These are phyloP conservation scores for Tylopilus plumbeoviolaceoides DNA, from an alignment of 768 basidiomycete genomes.

Conservation along the genomic window DNA sequence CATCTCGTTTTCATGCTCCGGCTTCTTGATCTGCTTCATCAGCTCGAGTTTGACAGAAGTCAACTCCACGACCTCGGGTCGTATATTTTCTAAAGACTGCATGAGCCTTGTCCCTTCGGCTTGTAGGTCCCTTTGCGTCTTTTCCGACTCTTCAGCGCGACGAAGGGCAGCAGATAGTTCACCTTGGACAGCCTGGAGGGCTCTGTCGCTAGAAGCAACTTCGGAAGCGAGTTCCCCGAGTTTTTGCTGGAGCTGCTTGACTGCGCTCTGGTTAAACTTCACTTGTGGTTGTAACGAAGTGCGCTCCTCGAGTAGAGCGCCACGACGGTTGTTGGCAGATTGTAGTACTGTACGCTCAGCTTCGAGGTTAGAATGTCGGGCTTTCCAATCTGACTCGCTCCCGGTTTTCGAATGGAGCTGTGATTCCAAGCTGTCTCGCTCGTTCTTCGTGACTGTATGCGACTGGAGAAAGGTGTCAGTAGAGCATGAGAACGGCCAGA, in stretches of 20 bases:
- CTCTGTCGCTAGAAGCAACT: constrained; percentile 48
- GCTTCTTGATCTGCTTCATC: constrained; percentile 54
- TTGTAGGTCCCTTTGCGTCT: constrained; percentile 67
- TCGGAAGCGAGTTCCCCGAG: constrained; percentile 54
- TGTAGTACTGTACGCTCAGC: constrained; percentile 35
- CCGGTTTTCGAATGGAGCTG: constrained; percentile 41
- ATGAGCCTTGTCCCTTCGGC: constrained; percentile 71
- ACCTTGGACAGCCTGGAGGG: constrained; percentile 55
- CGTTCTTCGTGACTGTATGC: constrained; percentile 53
- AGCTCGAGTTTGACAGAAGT: constrained; percentile 69
- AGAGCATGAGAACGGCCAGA: neutral
- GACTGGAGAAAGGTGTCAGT: constrained; percentile 36
- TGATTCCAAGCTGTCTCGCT: constrained; percentile 53
- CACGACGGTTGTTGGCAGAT: constrained; percentile 42
- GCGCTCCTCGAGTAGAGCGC: constrained; percentile 47
- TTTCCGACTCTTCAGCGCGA: constrained; percentile 73
- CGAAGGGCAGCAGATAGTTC: constrained; percentile 62
- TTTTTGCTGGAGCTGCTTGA: constrained; percentile 55
- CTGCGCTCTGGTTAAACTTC: constrained; percentile 41
- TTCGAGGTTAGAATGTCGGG: constrained; percentile 45
- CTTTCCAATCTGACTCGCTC: constrained; percentile 45
- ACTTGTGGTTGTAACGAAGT: constrained; percentile 46
- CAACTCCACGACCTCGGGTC: constrained; percentile 78
- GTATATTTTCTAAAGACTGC: constrained; percentile 81
- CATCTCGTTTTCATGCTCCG: constrained; percentile 55